Base-by-base conservation (phyloP, 129 eudicot species). In the Artemisia argyi region DNA sequence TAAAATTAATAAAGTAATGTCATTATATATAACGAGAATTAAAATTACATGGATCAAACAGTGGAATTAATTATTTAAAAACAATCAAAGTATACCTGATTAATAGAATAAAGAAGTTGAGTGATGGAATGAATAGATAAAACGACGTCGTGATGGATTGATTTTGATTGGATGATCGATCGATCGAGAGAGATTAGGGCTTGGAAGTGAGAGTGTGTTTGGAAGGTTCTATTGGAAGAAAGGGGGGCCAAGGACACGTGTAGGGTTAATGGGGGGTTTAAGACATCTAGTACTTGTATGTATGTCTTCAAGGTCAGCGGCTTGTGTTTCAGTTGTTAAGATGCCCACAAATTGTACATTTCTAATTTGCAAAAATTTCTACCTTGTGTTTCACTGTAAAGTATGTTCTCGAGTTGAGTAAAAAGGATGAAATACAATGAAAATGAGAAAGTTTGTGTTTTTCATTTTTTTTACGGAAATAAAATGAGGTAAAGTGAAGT, bases 141-240 rank as follows among this genome's bases (percentile, higher is more conserved):
- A 65, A 58, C 57, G 72, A 58, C 35, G 32, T 66, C 9, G 35
- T 35, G 65, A 70, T 73, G 28, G 80, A 76, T 66, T 54, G 82
- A 76, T 77, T 44, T 1, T 32, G 61, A 68, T 71, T 39, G 80
- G 73, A 66, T 49, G 82, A 80, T 77, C 81, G 65, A 61, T 20
- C 18, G 62, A 74, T 28, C 16, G 72, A 58, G 60, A 26, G 30
- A 26, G 24, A 81, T 87, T 81, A 80, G 93, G 86, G 86, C 80
- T 75, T 64, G 81, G 53, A 68, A 69, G 77, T 52, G 44, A 35
- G 44, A 35, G 79, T 80, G 72, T 67, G 9, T 76, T 79, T 82
- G 78, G 95, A 88, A 88, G 76, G 63, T 77, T 77, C 81, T 80
- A 68, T 54, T 22, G 49, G 76, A 62, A 44, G 30, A 64, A 51